Percentiles rank a stretch among this genome's conserved stretches.
Conservation (phyloP, 1,284 basidiomycete genomes). For the Ustanciosporium gigantosporum region DNA sequence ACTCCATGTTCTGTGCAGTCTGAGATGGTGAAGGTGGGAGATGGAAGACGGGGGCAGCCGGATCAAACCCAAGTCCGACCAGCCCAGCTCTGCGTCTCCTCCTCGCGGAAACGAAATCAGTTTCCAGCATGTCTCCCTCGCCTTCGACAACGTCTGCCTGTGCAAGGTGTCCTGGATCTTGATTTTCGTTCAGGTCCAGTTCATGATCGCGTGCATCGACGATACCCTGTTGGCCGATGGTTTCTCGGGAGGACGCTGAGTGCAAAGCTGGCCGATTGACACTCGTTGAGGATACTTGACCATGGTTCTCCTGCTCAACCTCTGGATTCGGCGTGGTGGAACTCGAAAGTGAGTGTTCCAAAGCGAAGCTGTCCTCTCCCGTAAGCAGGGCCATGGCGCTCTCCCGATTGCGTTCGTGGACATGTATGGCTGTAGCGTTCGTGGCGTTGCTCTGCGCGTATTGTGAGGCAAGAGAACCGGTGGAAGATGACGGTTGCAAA, state of each 20-base stretch:
- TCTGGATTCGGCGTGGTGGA: neutral
- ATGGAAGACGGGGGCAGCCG: neutral
- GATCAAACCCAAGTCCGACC: conserved; percentile 19
- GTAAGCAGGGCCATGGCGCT: conserved; percentile 27
- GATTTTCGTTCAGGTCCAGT: neutral
- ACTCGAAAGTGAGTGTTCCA: conserved; percentile 6
- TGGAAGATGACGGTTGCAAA: conserved; percentile 20
- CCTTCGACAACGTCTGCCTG: conserved; percentile 2
- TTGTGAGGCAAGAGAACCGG: conserved; percentile 12
- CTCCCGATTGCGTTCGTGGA: conserved; percentile 23
- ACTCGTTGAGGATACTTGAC: no score
- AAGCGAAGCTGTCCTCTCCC: conserved; percentile 28
- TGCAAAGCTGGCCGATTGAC: no score
- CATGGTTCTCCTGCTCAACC: no score
- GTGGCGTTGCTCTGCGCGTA: conserved; percentile 23
- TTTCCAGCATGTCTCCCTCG: conserved; percentile 5
- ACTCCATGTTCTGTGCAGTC: no score
- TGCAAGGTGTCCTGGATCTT: no score
- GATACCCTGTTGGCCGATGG: no score
- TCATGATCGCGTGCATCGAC: neutral
- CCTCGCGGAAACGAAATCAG: conserved; percentile 7
- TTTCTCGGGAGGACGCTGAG: no score
- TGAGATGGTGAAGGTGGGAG: no score
- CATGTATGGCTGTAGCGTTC: conserved; percentile 8
- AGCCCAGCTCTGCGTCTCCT: conserved; percentile 16